Evolutionary conservation across 2,329 filamentous ascomycete species (phyloP), one percentile per base, ranked within the genome.

Genomic region (Lanzia echinophila): DNA sequence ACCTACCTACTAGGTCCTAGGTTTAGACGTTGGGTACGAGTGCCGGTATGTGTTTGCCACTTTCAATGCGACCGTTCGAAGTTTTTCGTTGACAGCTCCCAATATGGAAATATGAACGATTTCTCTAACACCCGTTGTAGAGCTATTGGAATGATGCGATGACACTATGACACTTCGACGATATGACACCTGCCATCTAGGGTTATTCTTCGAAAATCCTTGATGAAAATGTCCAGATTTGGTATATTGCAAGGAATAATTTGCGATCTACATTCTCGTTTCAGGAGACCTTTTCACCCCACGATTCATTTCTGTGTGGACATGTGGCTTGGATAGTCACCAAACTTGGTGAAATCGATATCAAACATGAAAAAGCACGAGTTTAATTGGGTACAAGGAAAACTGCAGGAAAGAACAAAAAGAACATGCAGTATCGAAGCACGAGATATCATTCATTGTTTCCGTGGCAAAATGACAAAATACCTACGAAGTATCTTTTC

Each of bases 101-200:
- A 42, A 28, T 48, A 8, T 47, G 50, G 44, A 42, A 53, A 48
- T 34, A 42, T 20, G 43, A 53, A 44, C 50, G 50, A 53, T 48
- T 48, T 42, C 36, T 44, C 22, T 53, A 43, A 48, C 50, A 53
- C 44, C 50, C 50, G 50, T 48, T 53, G 28, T 20, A 44, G 20
- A 12, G 38, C 17, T 22, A 19, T 28, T 28, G 8, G n/a, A 19
- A 39, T 39, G 36, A 52, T 47, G 50, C 19, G 50, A 53, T 53
- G 50, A 47, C 50, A 53, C 43, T 53, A 53, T 47, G 34, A 31
- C 13, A 22, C 36, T 32, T 4, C 8, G 24, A 28, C 24, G 8
- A 28, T 42, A 47, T 47, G 42, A 38, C 50, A 43, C 42, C 50
- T 53, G 43, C 50, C 43, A 47, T 53, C 36, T 53, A 28, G 50